Conservation (phyloP, 495 filamentous ascomycete genomes). For the Lentithecium fluviatile region DNA sequence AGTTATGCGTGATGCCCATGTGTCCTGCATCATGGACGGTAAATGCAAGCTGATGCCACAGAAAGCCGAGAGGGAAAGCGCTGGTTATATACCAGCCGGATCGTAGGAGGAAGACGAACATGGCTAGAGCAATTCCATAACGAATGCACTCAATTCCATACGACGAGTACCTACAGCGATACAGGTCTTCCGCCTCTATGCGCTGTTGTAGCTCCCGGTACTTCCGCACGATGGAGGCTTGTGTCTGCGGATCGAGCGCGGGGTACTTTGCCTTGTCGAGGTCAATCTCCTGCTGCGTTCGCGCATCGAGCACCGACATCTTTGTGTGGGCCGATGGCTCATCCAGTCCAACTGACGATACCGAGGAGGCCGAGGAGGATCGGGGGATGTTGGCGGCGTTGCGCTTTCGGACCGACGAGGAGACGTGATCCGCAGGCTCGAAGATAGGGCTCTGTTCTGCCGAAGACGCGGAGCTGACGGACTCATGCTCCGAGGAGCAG, state of each 20-base stretch:
- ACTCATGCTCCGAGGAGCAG: slow-evolving; percentile 46
- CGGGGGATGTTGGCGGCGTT: slow-evolving; percentile 12
- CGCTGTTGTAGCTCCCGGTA: slow-evolving; percentile 73
- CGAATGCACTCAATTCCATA: slow-evolving; percentile 75
- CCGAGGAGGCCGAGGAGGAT: slow-evolving; percentile 43
- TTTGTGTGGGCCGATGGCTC: slow-evolving; percentile 49
- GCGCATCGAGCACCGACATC: slow-evolving; percentile 67
- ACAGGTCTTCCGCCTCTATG: slow-evolving; percentile 73
- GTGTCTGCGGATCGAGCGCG: slow-evolving; percentile 68
- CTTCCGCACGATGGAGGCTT: slow-evolving; percentile 73
- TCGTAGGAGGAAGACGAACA: slow-evolving; percentile 64
- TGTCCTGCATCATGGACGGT: slow-evolving; percentile 95
- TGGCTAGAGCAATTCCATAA: slow-evolving; percentile 68
- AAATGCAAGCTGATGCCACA: slow-evolving; percentile 97
- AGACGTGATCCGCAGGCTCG: slow-evolving; percentile 33
- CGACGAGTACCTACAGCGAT: slow-evolving; percentile 78
- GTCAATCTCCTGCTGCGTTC: slow-evolving; percentile 72
- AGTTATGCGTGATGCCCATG: slow-evolving; percentile 94
- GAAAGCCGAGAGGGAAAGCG: slow-evolving; percentile 72
- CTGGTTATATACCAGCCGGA: slow-evolving; percentile 72
- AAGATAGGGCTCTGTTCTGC: slow-evolving; percentile 46
- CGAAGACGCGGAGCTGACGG: slow-evolving; percentile 47
- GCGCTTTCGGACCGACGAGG: slow-evolving; percentile 20
- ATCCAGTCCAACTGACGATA: slow-evolving; percentile 48
- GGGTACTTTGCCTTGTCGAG: slow-evolving; percentile 82